phyloP scores from a whole-genome alignment of 225 moss, liverwort and hornwort species.

The Ulota crispa region DNA sequence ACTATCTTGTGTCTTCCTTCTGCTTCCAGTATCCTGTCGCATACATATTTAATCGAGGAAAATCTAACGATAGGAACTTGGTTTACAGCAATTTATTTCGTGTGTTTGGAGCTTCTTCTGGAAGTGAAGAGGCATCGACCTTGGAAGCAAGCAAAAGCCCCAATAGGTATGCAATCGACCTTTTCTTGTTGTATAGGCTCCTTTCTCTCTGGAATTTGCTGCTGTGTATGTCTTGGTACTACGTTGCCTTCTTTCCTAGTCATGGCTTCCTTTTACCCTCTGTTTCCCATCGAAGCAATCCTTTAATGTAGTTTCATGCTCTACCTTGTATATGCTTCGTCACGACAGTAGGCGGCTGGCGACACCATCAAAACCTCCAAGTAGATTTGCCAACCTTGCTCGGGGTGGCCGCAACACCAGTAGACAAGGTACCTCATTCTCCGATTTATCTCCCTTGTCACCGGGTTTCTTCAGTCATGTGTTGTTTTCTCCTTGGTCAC shows the following conservation, averaged over 20 bases:
- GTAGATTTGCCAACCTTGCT: conserved; percentile 73
- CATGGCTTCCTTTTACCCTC: background rate
- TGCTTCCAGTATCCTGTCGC: background rate
- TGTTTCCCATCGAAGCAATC: background rate
- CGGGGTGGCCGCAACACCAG: conserved; percentile 43
- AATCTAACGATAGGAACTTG: background rate
- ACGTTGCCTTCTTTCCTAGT: background rate
- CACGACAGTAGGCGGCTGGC: conserved; percentile 64
- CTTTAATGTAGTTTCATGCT: background rate
- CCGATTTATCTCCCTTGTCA: background rate
- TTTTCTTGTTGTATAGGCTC: background rate
- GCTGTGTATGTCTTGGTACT: background rate
- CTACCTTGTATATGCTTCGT: background rate
- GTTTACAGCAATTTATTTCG: conserved; percentile 94
- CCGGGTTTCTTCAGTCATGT: background rate
- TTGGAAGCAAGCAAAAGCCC: conserved; percentile 98
- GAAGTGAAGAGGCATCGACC: conserved; percentile 87
- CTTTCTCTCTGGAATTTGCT: background rate
- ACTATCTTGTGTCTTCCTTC: background rate
- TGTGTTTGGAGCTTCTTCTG: conserved; percentile 79
- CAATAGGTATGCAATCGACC: conserved; percentile 26
- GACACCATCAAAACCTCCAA: conserved; percentile 69
- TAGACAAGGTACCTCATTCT: conserved; percentile 41
- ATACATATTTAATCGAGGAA: background rate
- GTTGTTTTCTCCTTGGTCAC: background rate